Evolutionary conservation across 169 alveolate species (phyloP).

Genomic region (Plasmodium chabaudi): DNA sequence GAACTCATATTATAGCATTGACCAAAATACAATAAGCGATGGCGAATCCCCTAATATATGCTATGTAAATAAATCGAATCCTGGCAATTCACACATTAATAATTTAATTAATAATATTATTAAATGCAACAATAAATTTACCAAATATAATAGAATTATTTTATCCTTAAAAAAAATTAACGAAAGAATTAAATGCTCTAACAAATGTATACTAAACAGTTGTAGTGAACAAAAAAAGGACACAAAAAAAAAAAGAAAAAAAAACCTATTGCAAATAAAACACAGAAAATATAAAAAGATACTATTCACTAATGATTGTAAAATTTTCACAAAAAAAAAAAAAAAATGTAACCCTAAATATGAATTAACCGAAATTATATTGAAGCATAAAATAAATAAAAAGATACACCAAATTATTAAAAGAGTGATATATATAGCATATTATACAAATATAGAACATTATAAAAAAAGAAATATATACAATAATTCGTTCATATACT

Average conservation of each 20-base stretch:
- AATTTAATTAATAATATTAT: background rate
- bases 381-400: constrained; percentile 10
- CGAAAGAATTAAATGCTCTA: constrained; percentile 28
- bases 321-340: background rate
- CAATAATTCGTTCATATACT: too few species aligned
- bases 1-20: constrained; percentile 34
- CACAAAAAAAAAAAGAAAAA: background rate
- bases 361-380: background rate
- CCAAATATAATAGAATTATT: constrained; percentile 37
- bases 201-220: too few species aligned
- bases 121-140: constrained; percentile 6
- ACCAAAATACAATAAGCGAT: constrained; percentile 30
- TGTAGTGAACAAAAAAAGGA: background rate
- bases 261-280: background rate
- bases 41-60: constrained; percentile 6
- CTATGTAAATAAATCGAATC: constrained; percentile 4
- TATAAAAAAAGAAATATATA: constrained; percentile 3
- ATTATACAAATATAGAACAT: background rate
- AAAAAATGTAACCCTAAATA: constrained; percentile 15
- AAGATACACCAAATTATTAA: constrained; percentile 9
- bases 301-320: too few species aligned
- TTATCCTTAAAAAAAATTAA: constrained; percentile 30
- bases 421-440: constrained; percentile 7
- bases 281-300: background rate
- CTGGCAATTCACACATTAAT: background rate